Evolutionary conservation across 2,329 filamentous ascomycete genomes (phyloP).

Genomic region (Dothiorella sarmentorum): DNA sequence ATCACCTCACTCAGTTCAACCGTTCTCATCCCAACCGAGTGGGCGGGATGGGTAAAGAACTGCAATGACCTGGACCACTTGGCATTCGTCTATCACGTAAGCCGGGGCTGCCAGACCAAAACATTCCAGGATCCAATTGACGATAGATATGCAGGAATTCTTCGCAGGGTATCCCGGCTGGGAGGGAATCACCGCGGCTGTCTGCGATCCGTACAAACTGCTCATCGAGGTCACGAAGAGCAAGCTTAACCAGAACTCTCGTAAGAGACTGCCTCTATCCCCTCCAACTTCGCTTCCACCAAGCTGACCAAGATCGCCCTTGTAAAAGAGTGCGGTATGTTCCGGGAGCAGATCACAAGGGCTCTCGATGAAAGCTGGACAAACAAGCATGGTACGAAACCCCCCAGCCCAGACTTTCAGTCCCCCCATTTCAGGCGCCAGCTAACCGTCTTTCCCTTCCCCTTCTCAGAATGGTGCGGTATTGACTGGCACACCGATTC

Average conservation of each 20-base stretch:
- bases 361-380: neutral
- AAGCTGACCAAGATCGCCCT: too few relatives aligned
- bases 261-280: neutral
- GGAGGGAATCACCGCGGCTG: neutral
- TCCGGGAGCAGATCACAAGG: neutral
- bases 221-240: neutral
- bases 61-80: neutral
- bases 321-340: neutral
- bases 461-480: neutral
- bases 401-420: neutral
- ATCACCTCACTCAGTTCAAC: slow-evolving; percentile 3
- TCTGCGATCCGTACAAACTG: neutral
- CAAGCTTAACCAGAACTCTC: slow-evolving; percentile 6
- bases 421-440: too few relatives aligned
- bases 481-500: slow-evolving; percentile 1
- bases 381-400: neutral
- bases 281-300: neutral
- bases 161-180: slow-evolving; percentile 3
- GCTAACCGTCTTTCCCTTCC: neutral
- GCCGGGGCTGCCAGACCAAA: too few relatives aligned
- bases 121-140: too few relatives aligned
- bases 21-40: neutral
- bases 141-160: neutral
- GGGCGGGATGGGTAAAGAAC: slow-evolving; percentile 4
- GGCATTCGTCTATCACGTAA: neutral